These are phyloP conservation scores for Eremomyces bilateralis DNA, from an alignment of 495 filamentous ascomycete species.

Conservation along the genomic window DNA sequence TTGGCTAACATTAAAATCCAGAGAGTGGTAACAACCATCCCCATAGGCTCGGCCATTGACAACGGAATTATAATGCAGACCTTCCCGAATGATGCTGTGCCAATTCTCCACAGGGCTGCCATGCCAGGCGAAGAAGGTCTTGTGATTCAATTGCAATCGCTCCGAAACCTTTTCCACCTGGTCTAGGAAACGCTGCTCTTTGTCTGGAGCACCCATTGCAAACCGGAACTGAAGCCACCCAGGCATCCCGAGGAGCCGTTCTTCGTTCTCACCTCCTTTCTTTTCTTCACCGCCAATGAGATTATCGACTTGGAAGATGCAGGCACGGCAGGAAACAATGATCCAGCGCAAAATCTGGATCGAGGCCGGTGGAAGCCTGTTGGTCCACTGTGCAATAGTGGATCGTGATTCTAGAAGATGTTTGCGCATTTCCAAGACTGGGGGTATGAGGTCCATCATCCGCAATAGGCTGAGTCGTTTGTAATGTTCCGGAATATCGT, in stretches of 20 bases:
- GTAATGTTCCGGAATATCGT: slow-evolving; percentile 21
- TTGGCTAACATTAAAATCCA: slow-evolving; percentile 31
- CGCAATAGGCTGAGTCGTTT: slow-evolving; percentile 35
- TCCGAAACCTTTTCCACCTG: slow-evolving; percentile 30
- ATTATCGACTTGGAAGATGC: slow-evolving; percentile 49
- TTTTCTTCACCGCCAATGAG: slow-evolving; percentile 4
- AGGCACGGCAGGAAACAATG: slow-evolving; percentile 74
- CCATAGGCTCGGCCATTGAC: slow-evolving; percentile 50
- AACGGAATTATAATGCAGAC: slow-evolving; percentile 45
- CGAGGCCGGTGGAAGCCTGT: slow-evolving; percentile 41
- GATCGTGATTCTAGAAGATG: slow-evolving; percentile 27
- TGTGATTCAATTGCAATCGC: slow-evolving; percentile 24
- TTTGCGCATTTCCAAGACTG: slow-evolving; percentile 35
- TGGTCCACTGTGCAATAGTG: slow-evolving; percentile 35
- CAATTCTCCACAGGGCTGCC: slow-evolving; percentile 61
- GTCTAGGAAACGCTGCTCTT: slow-evolving; percentile 58
- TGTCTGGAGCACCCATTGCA: slow-evolving; percentile 75
- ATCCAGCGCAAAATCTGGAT: slow-evolving; percentile 66
- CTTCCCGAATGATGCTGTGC: slow-evolving; percentile 76
- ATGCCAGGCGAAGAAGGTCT: slow-evolving; percentile 69
- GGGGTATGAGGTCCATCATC: slow-evolving; percentile 47
- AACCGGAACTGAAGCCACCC: slow-evolving; percentile 69
- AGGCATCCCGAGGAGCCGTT: slow-evolving; percentile 41
- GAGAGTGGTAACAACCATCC: slow-evolving; percentile 63
- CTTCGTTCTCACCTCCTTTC: slow-evolving; percentile 10